Percentiles rank a stretch among this genome's conserved stretches.
These are phyloP conservation scores for Aegilops tauschii DNA, from an alignment of 176 grass and related monocot genomes.

Conservation along the genomic window DNA sequence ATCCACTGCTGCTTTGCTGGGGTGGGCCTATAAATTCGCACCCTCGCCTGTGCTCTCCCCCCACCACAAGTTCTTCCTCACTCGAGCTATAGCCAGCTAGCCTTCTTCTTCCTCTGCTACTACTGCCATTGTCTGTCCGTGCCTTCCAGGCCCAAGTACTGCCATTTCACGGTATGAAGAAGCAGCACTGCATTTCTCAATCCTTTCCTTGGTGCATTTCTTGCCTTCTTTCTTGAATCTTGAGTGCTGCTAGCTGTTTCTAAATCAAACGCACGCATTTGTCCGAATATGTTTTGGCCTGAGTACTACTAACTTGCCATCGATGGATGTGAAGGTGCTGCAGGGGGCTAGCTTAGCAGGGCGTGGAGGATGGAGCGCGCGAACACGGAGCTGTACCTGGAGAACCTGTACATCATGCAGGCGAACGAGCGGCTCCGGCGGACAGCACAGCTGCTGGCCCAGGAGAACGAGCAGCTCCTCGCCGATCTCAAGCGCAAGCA, in stretches of 20 bases:
- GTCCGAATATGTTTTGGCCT: too few relatives aligned
- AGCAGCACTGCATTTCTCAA: neutral
- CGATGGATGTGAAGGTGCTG: neutral
- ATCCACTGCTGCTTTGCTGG: neutral
- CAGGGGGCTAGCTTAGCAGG: neutral
- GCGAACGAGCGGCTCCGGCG: conserved; percentile 69
- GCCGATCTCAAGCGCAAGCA: conserved; percentile 44
- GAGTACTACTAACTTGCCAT: too few relatives aligned
- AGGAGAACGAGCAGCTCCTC: conserved; percentile 68
- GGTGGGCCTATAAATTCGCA: neutral
- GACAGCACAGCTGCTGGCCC: conserved; percentile 43
- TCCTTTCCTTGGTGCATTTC: neutral
- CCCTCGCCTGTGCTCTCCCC: neutral
- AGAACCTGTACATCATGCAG: conserved; percentile 66
- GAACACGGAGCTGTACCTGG: conserved; percentile 46
- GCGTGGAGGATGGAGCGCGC: conserved; percentile 33
- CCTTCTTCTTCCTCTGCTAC: neutral
- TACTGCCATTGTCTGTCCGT: neutral
- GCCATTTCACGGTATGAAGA: neutral
- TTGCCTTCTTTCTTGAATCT: neutral
- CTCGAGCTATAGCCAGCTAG: neutral
- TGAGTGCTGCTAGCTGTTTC: neutral
- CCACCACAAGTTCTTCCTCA: neutral
- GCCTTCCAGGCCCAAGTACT: neutral
- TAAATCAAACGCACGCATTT: too few relatives aligned